Base-by-base conservation (phyloP, 2,329 filamentous ascomycete genomes). In the Lachnellula suecica region DNA sequence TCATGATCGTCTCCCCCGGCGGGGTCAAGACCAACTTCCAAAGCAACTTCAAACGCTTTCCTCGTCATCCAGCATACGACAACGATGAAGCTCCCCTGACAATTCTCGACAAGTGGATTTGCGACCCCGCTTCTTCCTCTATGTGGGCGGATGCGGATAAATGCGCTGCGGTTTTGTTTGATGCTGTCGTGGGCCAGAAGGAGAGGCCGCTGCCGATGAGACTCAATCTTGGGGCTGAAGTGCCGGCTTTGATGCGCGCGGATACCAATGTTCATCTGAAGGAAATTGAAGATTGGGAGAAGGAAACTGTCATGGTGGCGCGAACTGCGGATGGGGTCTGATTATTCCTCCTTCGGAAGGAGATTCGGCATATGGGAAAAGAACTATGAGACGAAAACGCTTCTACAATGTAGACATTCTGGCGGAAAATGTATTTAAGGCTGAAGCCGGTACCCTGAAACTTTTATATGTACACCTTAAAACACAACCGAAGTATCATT, bases 1-100 rank as follows among this genome's bases (percentile, higher is more conserved):
- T 74, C 0, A 67, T 65, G 0, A 68, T 72, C 0, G 49, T 72
- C 2, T 71, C 74, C 50, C 72, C 72, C 0, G 71, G 70, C n/a
- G 70, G 66, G 7, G 70, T 74, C 24, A 66, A 63, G 45, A 73
- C 72, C 0, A 69, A 72, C 19, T 73, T 56, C 43, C 37, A 42
- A 3, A 38, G 20, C 38, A 62, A 60, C 9, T 57, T 66, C 22
- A 38, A 10, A 17, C 23, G n/a, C 17, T 50, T 31, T 11, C 27
- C 37, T 3, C 44, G 42, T 11, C 59, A 61, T 44, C 57, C 54
- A 15, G 60, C 57, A 3, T 63, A 63, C n/a, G 17, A 40, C 20
- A 40, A 40, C 20, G 37, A 40, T 4, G 37, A 40, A 22, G 37
- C 37, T 4, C 37, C 37, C 11, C 37, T 40, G n/a, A 40, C 37